Evolutionary conservation across 1,284 basidiomycete genomes (phyloP), one percentile per base, ranked within the genome.

Genomic region (Puccinia coronata): DNA sequence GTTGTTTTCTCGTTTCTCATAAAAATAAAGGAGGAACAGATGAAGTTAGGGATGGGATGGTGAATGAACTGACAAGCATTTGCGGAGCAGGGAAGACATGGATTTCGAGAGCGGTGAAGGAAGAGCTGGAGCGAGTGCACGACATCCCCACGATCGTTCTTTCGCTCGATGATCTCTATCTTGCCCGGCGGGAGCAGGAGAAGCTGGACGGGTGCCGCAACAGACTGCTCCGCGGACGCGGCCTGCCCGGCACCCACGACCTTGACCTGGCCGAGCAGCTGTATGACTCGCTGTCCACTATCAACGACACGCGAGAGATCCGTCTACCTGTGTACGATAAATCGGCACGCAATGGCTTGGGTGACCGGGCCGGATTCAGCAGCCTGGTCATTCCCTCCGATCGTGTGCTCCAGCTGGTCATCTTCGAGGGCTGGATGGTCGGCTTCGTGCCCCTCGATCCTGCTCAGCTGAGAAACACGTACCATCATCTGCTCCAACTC

Each of bases 171-270:
- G 78, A 80, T 65, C 36, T 80, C 5, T 80, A 80, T 80, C 51
- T 72, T 18, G 47, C 78, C 43, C 69, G 69, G 43, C 34, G 34
- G 16, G 55, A 41, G 1, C 78, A 80, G 63, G 31, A 61, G 36
- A 53, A 36, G 31, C n/a, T 80, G 9, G 47, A 70, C 86, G 84
- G 83, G 3, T 59, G 83, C 43, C 14, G 18, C 47, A 87, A 86
- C 74, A 76, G 78, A 12, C 81, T 87, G n/a, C 82, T 87, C 0
- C 65, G 83, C 14, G 86, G 86, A 65, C 84, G 86, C 59, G 86
- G 86, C 14, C 85, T 85, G 1, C 86, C 86, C 0, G 86, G 86
- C 0, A 86, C 86, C 4, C 86, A 86, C 77, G 86, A 86, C 80
- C 49, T 85, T 23, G 28, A 43, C 23, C 43, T 80, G 18, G 47